Base-by-base conservation (phyloP, 768 basidiomycete genomes). In the Suillus bovinus region DNA sequence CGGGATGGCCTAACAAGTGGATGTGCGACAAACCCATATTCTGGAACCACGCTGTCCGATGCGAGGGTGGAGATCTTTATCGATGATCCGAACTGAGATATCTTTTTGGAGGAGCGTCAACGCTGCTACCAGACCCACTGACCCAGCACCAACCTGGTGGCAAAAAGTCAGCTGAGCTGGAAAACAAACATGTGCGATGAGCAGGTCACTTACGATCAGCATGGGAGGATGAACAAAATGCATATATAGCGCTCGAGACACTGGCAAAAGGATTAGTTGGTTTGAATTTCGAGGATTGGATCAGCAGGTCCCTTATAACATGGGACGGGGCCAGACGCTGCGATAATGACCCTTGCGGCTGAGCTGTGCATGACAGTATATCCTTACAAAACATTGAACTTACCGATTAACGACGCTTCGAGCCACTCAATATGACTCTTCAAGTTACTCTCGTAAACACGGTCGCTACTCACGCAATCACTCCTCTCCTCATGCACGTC, bases 41-140 rank as follows among this genome's bases (percentile, higher is more conserved):
- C 73, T 77, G 10, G 76, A 70, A 16, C 77, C 78, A 9, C 80
- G 75, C 61, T 78, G 74, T 4, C 80, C 80, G 11, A 77, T 62
- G 29, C 73, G 73, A 13, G 71, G 74, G 9, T 70, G 54, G 0
- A 72, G 63, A 24, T 63, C 63, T 39, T 60, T 63, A 2, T 61
- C 49, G 16, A 63, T 63, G 52, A 63, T 63, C 24, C 63, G 63
- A 33, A 63, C 64, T 33, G 58, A 31, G 36, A 63, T 61, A 11
- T 36, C 63, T 24, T 65, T 65, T 46, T 55, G 58, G 31, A 63
- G 39, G 17, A 63, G 59, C 9, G 63, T 52, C 53, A 63, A 60
- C 20, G 63, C 63, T 41, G 59, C 59, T 8, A 63, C 63, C 8
- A 63, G 59, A n/a, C 62, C 62, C 13, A 53, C 36, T 24, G 62